A percentile compares a stretch with the other conserved stretches of the same genome.
Evolutionary conservation across 1,139 yeast genomes (phyloP).

Genomic region (Lizanozyma gosingica): DNA sequence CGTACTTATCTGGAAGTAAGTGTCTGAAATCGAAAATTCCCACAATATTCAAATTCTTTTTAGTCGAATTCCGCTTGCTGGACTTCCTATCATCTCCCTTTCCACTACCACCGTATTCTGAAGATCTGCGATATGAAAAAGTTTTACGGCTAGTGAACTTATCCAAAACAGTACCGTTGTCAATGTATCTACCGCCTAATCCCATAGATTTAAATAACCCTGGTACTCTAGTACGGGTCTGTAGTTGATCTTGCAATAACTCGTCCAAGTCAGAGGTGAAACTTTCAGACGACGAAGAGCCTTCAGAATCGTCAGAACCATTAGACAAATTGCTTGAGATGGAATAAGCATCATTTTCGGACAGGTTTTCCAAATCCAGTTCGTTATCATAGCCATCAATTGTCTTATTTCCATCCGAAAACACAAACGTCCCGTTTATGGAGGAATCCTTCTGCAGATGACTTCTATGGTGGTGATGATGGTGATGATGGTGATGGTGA

Average conservation of each 20-base stretch:
- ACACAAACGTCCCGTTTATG: background rate
- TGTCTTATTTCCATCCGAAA: slow-evolving; percentile 1
- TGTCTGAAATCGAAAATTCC: slow-evolving; percentile 58
- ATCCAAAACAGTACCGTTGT: slow-evolving; percentile 13
- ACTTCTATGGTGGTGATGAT: slow-evolving; percentile 3
- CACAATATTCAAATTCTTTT: slow-evolving; percentile 39
- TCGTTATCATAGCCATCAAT: slow-evolving; percentile 5
- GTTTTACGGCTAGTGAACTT: slow-evolving; percentile 20
- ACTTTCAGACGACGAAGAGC: slow-evolving; percentile 35
- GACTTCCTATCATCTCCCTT: slow-evolving; percentile 2
- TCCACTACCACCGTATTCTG: slow-evolving; percentile 14
- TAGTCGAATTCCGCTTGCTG: background rate
- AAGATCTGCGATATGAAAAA: slow-evolving; percentile 21
- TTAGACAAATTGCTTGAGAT: background rate
- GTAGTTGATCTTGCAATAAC: slow-evolving; percentile 35
- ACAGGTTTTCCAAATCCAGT: slow-evolving; percentile 3
- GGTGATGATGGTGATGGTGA: slow-evolving; percentile 10
- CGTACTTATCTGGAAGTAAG: slow-evolving; percentile 68
- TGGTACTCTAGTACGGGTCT: slow-evolving; percentile 36
- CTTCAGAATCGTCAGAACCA: slow-evolving; percentile 6
- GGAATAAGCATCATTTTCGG: slow-evolving; percentile 2
- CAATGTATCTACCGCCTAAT: slow-evolving; percentile 23
- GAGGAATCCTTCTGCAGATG: background rate
- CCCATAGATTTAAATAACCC: slow-evolving; percentile 36
- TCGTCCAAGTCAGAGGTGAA: slow-evolving; percentile 46